Evolutionary conservation across 768 basidiomycete species (phyloP).

Genomic region (Leccinum broughii): DNA sequence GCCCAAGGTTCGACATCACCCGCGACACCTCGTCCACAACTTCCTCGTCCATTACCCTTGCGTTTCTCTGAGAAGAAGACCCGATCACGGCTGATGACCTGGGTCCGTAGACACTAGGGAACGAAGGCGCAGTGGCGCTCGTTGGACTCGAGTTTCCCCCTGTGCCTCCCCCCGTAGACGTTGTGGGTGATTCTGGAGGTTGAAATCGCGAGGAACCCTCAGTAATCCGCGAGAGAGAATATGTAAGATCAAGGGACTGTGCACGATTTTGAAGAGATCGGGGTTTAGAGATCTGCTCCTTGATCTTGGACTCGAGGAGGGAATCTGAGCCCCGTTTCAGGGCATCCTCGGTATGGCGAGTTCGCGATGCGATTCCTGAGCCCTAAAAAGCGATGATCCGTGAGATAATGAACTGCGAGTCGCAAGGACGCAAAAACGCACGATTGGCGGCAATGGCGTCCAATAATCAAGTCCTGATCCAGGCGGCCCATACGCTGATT

Average conservation of each 20-base stretch:
- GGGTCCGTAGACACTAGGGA: constrained; percentile 83
- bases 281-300: constrained; percentile 73
- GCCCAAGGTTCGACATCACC: constrained; percentile 74
- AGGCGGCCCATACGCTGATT: constrained; percentile 54
- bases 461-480: constrained; percentile 66
- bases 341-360: constrained; percentile 72
- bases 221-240: constrained; percentile 79
- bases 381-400: constrained; percentile 43
- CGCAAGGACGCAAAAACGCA: constrained; percentile 36
- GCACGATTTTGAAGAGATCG: constrained; percentile 84
- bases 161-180: constrained; percentile 68
- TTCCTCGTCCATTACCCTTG: constrained; percentile 50
- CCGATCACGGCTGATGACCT: constrained; percentile 51
- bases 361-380: constrained; percentile 65
- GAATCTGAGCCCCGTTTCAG: constrained; percentile 84
- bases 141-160: constrained; percentile 79
- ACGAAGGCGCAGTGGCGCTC: constrained; percentile 74
- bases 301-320: constrained; percentile 78
- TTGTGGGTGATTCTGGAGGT: constrained; percentile 80
- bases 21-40: constrained; percentile 70
- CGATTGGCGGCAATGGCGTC: constrained; percentile 76
- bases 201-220: constrained; percentile 62
- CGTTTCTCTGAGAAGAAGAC: constrained; percentile 43
- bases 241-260: constrained; percentile 85
- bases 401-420: constrained; percentile 21